Evolutionary conservation across 2,329 filamentous ascomycete genomes (phyloP), one percentile per base, ranked within the genome.

Genomic region (Rosellinia necatrix): DNA sequence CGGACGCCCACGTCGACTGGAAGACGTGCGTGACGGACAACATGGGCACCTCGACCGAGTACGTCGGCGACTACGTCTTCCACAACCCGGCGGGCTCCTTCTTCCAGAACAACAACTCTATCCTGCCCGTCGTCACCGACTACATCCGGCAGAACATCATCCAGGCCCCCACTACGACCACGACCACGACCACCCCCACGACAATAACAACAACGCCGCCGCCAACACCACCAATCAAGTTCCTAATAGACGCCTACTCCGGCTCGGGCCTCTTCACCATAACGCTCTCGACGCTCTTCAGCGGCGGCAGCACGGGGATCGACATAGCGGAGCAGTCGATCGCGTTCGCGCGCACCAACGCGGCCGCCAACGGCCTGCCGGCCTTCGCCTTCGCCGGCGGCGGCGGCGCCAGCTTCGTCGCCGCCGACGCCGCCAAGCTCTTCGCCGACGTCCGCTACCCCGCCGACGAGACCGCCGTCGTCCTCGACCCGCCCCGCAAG

Each of bases 71-170:
- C 72, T 94, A 89, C 77, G 79, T 87, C 69, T 96, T 99, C 76
- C 87, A 87, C 71, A 97, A 96, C 76, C 91, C 90, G 2, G 94
- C 94, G 9, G 92, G 92, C 57, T 86, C 91, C 49, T 99, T 99
- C 78, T 99, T 99, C 83, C 94, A 99, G 71, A 99, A 99, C 81
- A 99, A 99, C 82, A 97, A 97, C 79, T 96, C 92, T 52, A 97
- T 99, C 74, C 87, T 99, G 21, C 86, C 90, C 25, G 76, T 79
- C 13, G 96, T 97, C 75, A 96, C 92, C 12, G 81, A 85, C 63
- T 96, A 96, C 77, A 90, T 97, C 71, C 89, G 91, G 60, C 81
- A 89, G 32, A 84, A 89, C 72, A 89, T 93, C 68, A 79, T 92
- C 2, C 87, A 86, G 0, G 75, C 80, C 2, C 29, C 65, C 43